phyloP scores from a whole-genome alignment of 2,329 filamentous ascomycete species.

The Sphaerostilbella broomeana region DNA sequence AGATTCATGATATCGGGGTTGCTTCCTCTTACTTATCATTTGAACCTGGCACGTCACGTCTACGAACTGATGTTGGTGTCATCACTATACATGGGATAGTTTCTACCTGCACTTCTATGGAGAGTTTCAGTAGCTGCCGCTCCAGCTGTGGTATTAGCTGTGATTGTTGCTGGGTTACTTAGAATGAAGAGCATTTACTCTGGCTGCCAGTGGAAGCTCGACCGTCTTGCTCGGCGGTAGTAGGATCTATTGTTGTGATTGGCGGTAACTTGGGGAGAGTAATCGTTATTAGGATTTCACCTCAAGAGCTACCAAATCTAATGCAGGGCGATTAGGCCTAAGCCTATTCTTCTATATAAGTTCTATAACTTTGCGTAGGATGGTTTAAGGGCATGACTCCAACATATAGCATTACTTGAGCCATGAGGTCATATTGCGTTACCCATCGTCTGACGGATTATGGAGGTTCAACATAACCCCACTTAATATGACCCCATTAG shows the following conservation, averaged over 20 bases:
- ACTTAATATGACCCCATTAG: too few species aligned
- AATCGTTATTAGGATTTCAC: constrained; percentile 11
- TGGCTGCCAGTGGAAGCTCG: constrained; percentile 16
- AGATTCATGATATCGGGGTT: not conserved
- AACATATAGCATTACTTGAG: too few species aligned
- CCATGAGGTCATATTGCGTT: too few species aligned
- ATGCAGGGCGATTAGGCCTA: too few species aligned
- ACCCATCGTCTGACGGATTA: too few species aligned
- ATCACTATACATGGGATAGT: not conserved
- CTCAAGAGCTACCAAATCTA: not conserved
- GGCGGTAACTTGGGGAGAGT: constrained; percentile 13
- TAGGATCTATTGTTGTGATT: constrained; percentile 8
- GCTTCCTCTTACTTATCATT: constrained; percentile 2
- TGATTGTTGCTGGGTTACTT: constrained; percentile 11
- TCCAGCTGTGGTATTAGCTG: constrained; percentile 5
- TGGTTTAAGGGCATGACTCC: too few species aligned
- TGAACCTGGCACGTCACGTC: not conserved
- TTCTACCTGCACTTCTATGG: not conserved
- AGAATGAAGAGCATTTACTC: constrained; percentile 10
- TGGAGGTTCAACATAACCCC: too few species aligned
- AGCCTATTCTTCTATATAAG: too few species aligned
- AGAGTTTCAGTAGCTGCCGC: not conserved
- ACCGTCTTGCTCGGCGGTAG: not conserved
- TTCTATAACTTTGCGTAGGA: too few species aligned
- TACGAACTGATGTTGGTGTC: too few species aligned